Evolutionary conservation across 1,284 basidiomycete genomes (phyloP).

Genomic region (Naganishia sp.): DNA sequence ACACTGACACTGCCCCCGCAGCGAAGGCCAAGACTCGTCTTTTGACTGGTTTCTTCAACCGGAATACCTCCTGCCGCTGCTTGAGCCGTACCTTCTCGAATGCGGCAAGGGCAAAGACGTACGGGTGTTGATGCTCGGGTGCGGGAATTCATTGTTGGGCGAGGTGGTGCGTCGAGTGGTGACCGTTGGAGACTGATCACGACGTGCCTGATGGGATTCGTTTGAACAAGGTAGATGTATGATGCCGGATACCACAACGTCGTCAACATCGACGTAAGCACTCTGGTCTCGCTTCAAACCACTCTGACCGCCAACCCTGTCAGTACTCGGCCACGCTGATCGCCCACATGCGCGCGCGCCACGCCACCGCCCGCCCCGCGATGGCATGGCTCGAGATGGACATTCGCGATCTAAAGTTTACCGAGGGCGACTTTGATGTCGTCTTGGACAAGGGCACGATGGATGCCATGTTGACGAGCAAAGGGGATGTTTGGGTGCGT

Average conservation of each 20-base stretch:
- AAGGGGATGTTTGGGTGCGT: conserved; percentile 83
- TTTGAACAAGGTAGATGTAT: conserved; percentile 67
- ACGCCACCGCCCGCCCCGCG: conserved; percentile 61
- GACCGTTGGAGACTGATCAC: too few species aligned
- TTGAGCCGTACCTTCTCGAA: conserved; percentile 41
- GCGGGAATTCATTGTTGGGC: conserved; percentile 76
- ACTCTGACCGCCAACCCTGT: too few species aligned
- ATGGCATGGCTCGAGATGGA: conserved; percentile 93
- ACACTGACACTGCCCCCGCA: conserved; percentile 40
- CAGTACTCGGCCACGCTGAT: conserved; percentile 81
- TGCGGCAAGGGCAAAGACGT: conserved; percentile 58
- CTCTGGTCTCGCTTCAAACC: background rate
- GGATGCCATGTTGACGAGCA: conserved; percentile 89
- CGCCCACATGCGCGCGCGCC: conserved; percentile 71
- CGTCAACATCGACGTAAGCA: conserved; percentile 75
- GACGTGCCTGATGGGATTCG: background rate
- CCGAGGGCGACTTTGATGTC: conserved; percentile 71
- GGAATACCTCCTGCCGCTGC: conserved; percentile 48
- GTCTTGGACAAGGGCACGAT: conserved; percentile 92
- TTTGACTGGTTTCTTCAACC: conserved; percentile 68
- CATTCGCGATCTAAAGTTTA: conserved; percentile 70
- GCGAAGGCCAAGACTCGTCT: conserved; percentile 64
- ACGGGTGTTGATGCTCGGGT: conserved; percentile 82
- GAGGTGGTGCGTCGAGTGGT: conserved; percentile 44
- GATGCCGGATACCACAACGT: conserved; percentile 83